A percentile compares a stretch with the other conserved stretches of the same genome.
Conservation (phyloP, 306 rosid genomes). For the Cucurbita argyrosperma region DNA sequence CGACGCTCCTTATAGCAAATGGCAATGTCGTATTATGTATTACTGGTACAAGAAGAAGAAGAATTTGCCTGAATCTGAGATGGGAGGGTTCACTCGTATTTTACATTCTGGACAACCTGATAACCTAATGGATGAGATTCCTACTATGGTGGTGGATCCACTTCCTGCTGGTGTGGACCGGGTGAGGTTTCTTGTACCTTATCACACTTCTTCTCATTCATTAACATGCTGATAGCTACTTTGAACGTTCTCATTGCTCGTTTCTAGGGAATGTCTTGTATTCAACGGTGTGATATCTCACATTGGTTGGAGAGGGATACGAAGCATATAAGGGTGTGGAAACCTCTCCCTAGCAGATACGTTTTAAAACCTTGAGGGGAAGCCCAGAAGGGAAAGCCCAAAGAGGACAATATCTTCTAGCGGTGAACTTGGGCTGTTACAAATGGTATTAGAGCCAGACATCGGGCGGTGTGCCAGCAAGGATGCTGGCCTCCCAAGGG, state of each 20-base stretch:
- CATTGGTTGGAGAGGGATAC: too few species aligned
- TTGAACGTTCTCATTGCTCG: neutral
- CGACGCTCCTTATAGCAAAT: conserved; percentile 69
- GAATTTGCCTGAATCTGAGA: conserved; percentile 63
- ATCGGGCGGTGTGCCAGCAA: too few species aligned
- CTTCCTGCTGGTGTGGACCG: conserved; percentile 80
- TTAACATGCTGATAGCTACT: neutral
- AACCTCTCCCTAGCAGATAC: too few species aligned
- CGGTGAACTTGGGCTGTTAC: too few species aligned
- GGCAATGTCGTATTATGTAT: conserved; percentile 94
- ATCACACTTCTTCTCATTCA: neutral
- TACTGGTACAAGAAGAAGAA: conserved; percentile 71
- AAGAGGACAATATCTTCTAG: too few species aligned
- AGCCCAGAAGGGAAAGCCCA: too few species aligned
- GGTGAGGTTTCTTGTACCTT: conserved; percentile 33
- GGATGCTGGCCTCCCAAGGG: too few species aligned
- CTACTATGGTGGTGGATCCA: conserved; percentile 86
- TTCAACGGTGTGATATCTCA: too few species aligned
- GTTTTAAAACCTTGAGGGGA: too few species aligned
- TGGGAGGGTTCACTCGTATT: conserved; percentile 95
- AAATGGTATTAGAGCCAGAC: too few species aligned
- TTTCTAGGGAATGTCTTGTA: neutral
- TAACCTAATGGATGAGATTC: conserved; percentile 96
- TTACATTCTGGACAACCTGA: conserved; percentile 84
- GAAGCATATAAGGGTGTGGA: too few species aligned